These are phyloP conservation scores for Microascus cirrosus DNA, from an alignment of 2,329 filamentous ascomycete genomes.

Conservation along the genomic window DNA sequence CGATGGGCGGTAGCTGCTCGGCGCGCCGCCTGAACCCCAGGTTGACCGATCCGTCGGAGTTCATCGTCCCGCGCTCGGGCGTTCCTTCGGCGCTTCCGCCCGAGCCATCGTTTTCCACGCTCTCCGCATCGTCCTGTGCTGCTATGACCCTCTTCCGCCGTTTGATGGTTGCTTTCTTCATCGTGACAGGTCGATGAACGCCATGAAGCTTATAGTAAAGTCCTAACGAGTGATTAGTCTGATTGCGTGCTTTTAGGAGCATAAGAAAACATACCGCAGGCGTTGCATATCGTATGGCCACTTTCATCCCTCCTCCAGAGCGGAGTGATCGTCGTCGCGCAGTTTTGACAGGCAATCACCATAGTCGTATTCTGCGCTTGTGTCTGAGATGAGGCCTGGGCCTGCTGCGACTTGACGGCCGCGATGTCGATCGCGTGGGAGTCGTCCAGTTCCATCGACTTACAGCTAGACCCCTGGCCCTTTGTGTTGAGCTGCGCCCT, in stretches of 20 bases:
- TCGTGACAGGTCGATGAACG: conserved; percentile 84
- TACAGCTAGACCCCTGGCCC: conserved; percentile 23
- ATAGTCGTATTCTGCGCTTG: conserved; percentile 39
- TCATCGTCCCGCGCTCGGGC: conserved; percentile 43
- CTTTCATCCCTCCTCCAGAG: conserved; percentile 90
- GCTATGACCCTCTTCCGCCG: conserved; percentile 88
- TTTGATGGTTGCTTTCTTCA: conserved; percentile 98
- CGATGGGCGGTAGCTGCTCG: conserved; percentile 7
- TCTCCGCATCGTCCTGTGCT: conserved; percentile 36
- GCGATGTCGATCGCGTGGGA: conserved; percentile 20
- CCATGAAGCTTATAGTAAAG: conserved; percentile 95
- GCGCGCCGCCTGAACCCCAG: conserved; percentile 39
- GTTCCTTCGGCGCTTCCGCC: conserved; percentile 23
- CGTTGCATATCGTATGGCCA: conserved; percentile 96
- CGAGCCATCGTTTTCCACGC: conserved; percentile 36
- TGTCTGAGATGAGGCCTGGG: background rate
- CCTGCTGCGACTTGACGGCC: conserved; percentile 27
- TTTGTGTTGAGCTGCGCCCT: conserved; percentile 59
- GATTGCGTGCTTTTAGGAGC: background rate
- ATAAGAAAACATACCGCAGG: conserved; percentile 53
- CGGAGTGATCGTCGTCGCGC: conserved; percentile 90
- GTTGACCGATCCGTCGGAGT: conserved; percentile 55
- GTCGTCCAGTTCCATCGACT: conserved; percentile 6
- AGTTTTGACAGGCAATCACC: conserved; percentile 90
- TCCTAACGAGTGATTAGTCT: conserved; percentile 36